Conservation (phyloP, 192 early-diverging fungal genomes). For the Mortierella antarctica region DNA sequence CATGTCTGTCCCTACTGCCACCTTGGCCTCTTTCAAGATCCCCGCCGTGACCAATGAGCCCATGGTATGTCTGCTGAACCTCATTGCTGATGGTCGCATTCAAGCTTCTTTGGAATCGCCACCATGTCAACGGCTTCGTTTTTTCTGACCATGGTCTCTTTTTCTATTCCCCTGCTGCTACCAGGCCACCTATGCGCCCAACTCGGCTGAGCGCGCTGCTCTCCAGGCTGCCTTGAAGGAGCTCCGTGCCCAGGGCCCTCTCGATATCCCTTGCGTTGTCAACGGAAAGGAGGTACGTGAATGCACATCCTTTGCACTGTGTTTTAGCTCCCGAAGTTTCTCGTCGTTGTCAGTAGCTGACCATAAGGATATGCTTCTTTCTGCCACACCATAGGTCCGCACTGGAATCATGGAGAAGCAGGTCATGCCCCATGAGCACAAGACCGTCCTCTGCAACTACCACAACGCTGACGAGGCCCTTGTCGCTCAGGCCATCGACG, state of each 20-base stretch:
- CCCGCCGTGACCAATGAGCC: conserved; percentile 91
- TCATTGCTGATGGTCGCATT: neutral
- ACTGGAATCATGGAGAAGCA: conserved; percentile 78
- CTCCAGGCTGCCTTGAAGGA: conserved; percentile 84
- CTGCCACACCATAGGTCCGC: conserved; percentile 47
- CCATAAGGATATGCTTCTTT: neutral
- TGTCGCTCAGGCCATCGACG: conserved; percentile 86
- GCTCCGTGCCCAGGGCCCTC: conserved; percentile 72
- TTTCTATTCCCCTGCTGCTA: neutral
- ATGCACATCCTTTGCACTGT: no score
- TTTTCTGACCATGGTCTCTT: conserved; percentile 16
- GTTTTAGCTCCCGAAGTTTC: neutral
- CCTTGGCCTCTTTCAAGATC: conserved; percentile 83
- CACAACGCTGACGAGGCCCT: conserved; percentile 81
- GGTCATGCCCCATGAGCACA: conserved; percentile 85
- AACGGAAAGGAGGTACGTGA: conserved; percentile 82
- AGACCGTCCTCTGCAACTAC: conserved; percentile 82
- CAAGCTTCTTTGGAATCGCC: neutral
- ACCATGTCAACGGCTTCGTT: neutral
- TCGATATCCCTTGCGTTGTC: conserved; percentile 85
- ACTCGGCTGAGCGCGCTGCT: conserved; percentile 75
- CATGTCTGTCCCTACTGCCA: conserved; percentile 63
- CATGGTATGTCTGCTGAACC: conserved; percentile 60
- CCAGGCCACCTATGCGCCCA: conserved; percentile 78
- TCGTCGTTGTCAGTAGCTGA: neutral